These are phyloP conservation scores for Tricharina praecox DNA, from an alignment of 495 filamentous ascomycete species.

Conservation along the genomic window DNA sequence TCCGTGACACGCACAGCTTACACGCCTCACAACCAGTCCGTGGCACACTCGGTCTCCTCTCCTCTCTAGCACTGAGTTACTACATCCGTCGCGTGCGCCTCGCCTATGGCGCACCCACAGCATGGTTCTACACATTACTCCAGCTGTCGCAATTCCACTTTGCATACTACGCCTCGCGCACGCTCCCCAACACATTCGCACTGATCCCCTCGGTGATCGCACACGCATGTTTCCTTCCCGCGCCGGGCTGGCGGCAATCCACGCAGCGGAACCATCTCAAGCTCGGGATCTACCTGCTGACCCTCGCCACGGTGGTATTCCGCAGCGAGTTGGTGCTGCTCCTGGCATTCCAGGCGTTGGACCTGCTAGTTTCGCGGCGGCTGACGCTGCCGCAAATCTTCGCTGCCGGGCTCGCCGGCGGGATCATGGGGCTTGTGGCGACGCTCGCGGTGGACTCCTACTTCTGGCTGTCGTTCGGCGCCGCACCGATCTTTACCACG, in stretches of 20 bases:
- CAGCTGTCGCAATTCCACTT: conserved; percentile 84
- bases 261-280: conserved; percentile 30
- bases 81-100: conserved; percentile 47
- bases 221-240: conserved; percentile 50
- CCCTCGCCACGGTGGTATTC: conserved; percentile 70
- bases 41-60: conserved; percentile 60
- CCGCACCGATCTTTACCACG: conserved; percentile 17
- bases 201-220: conserved; percentile 65
- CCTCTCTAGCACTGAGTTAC: conserved; percentile 46
- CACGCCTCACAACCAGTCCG: conserved; percentile 39
- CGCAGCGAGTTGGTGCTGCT: conserved; percentile 79
- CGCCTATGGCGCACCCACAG: conserved; percentile 51
- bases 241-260: not conserved
- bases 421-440: conserved; percentile 40
- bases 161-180: conserved; percentile 81
- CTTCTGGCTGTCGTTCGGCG: conserved; percentile 58
- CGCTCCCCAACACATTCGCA: conserved; percentile 92
- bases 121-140: conserved; percentile 67
- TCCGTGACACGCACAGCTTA: conserved; percentile 28
- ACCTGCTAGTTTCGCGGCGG: conserved; percentile 39
- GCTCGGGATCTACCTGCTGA: conserved; percentile 53
- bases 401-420: conserved; percentile 48
- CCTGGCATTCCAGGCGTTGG: conserved; percentile 39
- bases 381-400: conserved; percentile 45
- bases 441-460: conserved; percentile 69